Evolutionary conservation across 345 rosid genomes (phyloP).

Genomic region (Balakata baccata): DNA sequence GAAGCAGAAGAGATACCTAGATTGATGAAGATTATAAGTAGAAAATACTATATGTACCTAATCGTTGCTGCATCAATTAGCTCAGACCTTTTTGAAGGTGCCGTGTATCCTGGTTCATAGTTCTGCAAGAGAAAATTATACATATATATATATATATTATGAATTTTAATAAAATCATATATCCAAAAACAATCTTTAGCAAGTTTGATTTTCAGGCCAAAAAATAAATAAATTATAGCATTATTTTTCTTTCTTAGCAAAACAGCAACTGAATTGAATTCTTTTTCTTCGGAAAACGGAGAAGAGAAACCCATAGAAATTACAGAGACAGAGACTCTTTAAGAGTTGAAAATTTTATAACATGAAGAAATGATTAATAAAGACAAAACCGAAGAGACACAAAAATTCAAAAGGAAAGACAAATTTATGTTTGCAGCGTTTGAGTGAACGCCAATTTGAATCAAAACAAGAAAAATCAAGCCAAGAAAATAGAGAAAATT

Average conservation of each 20-base stretch:
- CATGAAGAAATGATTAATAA: constrained; percentile 12
- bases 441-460: constrained; percentile 4
- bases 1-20: no score
- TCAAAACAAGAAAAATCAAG: not conserved
- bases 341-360: constrained; percentile 9
- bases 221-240: no score
- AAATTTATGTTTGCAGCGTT: constrained; percentile 1
- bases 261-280: not conserved
- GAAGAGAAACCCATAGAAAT: constrained; percentile 2
- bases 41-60: constrained; percentile 41
- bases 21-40: not conserved
- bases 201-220: not conserved
- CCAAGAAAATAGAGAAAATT: not conserved
- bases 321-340: not conserved
- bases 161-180: not conserved
- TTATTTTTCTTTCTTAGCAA: not conserved
- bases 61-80: constrained; percentile 51
- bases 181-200: not conserved
- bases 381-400: constrained; percentile 5
- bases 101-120: constrained; percentile 70
- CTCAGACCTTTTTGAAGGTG: constrained; percentile 54
- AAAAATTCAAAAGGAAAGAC: constrained; percentile 2
- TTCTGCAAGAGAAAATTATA: constrained; percentile 35
- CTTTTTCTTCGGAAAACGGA: not conserved
- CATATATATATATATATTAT: not conserved